Evolutionary conservation across 345 rosid species (phyloP).

Genomic region (Camelina laxa): DNA sequence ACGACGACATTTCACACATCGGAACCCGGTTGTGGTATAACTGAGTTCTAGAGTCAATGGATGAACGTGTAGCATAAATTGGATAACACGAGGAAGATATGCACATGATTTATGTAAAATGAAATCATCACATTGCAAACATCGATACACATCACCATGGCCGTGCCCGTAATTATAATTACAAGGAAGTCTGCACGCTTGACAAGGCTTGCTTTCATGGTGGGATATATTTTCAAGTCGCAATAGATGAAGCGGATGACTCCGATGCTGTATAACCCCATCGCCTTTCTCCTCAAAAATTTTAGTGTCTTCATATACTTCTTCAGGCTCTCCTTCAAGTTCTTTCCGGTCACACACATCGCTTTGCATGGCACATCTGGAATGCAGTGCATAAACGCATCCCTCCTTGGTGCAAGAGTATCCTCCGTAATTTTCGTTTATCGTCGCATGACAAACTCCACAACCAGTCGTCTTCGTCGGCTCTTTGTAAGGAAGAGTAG

Average conservation of each 20-base stretch:
- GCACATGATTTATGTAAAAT: constrained; percentile 28
- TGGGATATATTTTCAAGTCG: background rate
- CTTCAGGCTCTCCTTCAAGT: constrained; percentile 13
- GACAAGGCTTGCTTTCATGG: constrained; percentile 12
- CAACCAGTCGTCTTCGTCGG: background rate
- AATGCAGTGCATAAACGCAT: background rate
- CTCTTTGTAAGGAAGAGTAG: background rate
- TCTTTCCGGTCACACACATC: background rate
- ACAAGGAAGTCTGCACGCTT: constrained; percentile 4
- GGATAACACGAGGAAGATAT: constrained; percentile 2
- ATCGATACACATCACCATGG: background rate
- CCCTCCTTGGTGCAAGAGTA: background rate
- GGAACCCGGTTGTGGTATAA: background rate
- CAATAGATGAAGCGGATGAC: background rate
- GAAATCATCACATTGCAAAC: constrained; percentile 26
- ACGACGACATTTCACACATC: background rate
- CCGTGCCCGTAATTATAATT: background rate
- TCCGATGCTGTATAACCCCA: constrained; percentile 8
- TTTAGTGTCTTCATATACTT: background rate
- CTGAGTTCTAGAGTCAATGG: background rate
- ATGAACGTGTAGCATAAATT: constrained; percentile 15
- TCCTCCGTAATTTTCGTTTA: background rate
- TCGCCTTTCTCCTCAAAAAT: background rate
- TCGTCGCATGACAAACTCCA: background rate
- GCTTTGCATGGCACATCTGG: background rate